Conservation (phyloP, 768 basidiomycete species). For the Phanerodontia chrysosporium region DNA sequence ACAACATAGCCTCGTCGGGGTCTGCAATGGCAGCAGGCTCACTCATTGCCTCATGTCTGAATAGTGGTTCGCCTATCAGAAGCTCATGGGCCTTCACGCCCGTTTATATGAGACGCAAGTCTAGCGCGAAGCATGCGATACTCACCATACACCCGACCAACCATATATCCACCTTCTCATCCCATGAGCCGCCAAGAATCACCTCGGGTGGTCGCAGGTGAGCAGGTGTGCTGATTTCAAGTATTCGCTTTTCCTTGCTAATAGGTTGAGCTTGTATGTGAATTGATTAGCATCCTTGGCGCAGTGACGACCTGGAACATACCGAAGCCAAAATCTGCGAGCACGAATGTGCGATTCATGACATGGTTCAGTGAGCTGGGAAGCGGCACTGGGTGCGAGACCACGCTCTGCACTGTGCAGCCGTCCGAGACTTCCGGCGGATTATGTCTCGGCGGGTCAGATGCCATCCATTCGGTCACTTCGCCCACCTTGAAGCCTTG, state of each 20-base stretch:
- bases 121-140: no score
- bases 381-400: not conserved
- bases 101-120: not conserved
- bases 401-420: not conserved
- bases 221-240: not conserved
- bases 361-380: not conserved
- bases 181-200: not conserved
- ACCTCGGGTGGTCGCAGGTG: not conserved
- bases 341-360: not conserved
- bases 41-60: not conserved
- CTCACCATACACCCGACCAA: not conserved
- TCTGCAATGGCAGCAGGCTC: not conserved
- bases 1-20: not conserved
- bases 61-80: not conserved
- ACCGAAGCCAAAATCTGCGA: not conserved
- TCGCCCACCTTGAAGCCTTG: no score
- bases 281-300: no score
- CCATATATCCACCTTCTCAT: slow-evolving; percentile 4
- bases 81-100: not conserved
- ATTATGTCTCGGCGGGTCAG: not conserved
- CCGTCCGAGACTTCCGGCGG: not conserved
- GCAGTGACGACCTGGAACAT: not conserved
- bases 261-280: not conserved
- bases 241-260: not conserved
- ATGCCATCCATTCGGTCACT: not conserved